Evolutionary conservation across 176 grass and related monocot genomes (phyloP).

Genomic region (Aegilops umbellulata): DNA sequence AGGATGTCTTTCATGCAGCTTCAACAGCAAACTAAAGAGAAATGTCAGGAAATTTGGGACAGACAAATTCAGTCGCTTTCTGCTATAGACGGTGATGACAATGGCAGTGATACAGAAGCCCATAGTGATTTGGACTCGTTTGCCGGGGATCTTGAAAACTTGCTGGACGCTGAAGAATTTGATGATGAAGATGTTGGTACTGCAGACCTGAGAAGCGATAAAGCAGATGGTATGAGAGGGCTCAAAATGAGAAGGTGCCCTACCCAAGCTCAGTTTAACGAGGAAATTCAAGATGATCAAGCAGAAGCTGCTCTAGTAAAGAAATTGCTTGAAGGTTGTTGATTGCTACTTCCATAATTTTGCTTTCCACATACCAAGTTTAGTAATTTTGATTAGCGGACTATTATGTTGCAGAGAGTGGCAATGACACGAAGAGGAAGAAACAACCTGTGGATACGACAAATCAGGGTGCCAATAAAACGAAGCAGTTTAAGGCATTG

Average conservation of each 20-base stretch:
- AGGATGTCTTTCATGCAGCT: slow-evolving; percentile 98
- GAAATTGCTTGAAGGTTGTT: slow-evolving; percentile 87
- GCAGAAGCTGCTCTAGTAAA: slow-evolving; percentile 68
- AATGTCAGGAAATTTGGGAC: slow-evolving; percentile 99
- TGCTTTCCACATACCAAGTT: background rate
- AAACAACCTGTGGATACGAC: slow-evolving; percentile 43
- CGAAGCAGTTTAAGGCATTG: slow-evolving; percentile 44
- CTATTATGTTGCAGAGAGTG: slow-evolving; percentile 58
- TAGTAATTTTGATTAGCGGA: slow-evolving; percentile 28
- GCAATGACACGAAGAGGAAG: slow-evolving; percentile 68
- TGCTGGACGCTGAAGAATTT: slow-evolving; percentile 89
- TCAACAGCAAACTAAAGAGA: slow-evolving; percentile 96
- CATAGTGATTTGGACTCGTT: slow-evolving; percentile 97
- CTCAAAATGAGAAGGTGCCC: slow-evolving; percentile 89
- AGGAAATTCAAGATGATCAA: slow-evolving; percentile 94
- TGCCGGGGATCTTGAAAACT: slow-evolving; percentile 97
- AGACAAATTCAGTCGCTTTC: slow-evolving; percentile 93
- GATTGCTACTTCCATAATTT: slow-evolving; percentile 6
- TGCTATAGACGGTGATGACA: slow-evolving; percentile 71
- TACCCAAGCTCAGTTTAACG: slow-evolving; percentile 59
- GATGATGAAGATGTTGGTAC: slow-evolving; percentile 79
- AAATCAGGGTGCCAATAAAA: slow-evolving; percentile 43
- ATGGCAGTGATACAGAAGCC: slow-evolving; percentile 76
- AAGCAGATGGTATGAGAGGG: slow-evolving; percentile 65
- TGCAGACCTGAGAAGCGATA: slow-evolving; percentile 54